Percentiles rank a stretch among this genome's conserved stretches.
Evolutionary conservation across 176 grass and related monocot species (phyloP).

Genomic region (Musa beccarii): DNA sequence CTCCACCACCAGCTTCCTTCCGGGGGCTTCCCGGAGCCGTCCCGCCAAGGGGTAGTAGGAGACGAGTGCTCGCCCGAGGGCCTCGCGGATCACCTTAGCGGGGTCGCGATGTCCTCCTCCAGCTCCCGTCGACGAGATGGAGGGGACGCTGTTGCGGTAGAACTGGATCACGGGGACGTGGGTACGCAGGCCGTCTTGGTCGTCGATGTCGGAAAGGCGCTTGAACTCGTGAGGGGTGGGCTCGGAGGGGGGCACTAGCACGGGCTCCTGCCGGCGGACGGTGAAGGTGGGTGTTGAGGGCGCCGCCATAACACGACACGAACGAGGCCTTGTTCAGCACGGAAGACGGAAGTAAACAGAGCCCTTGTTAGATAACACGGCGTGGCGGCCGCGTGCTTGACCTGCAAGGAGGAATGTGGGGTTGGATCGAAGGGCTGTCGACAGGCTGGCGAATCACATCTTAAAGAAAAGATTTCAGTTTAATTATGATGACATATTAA

Average conservation of each 20-base stretch:
- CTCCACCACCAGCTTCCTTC: slow-evolving; percentile 47
- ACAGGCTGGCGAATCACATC: too few species aligned
- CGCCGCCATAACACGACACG: background rate
- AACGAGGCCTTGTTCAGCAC: background rate
- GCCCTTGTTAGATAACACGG: too few species aligned
- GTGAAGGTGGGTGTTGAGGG: slow-evolving; percentile 14
- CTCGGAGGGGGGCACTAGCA: slow-evolving; percentile 21
- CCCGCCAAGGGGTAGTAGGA: slow-evolving; percentile 67
- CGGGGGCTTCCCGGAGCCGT: slow-evolving; percentile 33
- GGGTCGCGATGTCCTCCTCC: slow-evolving; percentile 25
- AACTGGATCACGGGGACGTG: slow-evolving; percentile 45
- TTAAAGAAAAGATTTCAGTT: too few species aligned
- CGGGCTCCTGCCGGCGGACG: slow-evolving; percentile 15
- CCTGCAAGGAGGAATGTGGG: too few species aligned
- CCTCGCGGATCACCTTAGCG: slow-evolving; percentile 34
- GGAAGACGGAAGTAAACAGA: too few species aligned
- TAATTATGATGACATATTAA: too few species aligned
- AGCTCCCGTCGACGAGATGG: background rate
- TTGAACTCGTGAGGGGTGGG: slow-evolving; percentile 46
- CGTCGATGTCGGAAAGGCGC: slow-evolving; percentile 54
- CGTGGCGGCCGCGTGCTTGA: too few species aligned
- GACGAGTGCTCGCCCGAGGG: slow-evolving; percentile 46
- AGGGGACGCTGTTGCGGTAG: slow-evolving; percentile 27
- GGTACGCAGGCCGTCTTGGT: slow-evolving; percentile 46
- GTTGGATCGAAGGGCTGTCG: too few species aligned